These are phyloP conservation scores for Hymenoscyphus repandus DNA, from an alignment of 2,329 filamentous ascomycete species.

Conservation along the genomic window DNA sequence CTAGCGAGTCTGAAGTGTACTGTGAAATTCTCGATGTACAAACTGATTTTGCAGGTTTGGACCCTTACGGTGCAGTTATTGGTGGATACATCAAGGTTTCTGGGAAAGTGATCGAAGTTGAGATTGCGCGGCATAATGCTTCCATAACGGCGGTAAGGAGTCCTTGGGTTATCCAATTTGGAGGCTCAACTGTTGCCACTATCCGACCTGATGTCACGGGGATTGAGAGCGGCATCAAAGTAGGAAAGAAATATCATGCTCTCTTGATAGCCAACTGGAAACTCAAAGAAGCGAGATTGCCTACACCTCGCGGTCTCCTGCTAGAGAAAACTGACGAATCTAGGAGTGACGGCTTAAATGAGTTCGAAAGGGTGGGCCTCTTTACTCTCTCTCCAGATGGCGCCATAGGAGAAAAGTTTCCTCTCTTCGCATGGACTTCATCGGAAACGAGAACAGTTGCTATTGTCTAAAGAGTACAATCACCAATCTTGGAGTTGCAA, in stretches of 20 bases:
- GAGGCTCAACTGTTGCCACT: background rate
- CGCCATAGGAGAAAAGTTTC: background rate
- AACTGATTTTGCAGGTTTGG: constrained; percentile 5
- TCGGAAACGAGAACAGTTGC: background rate
- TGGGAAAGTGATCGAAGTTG: background rate
- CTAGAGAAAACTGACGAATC: background rate
- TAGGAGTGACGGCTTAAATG: background rate
- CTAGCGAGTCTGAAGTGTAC: constrained; percentile 3
- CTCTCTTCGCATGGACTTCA: background rate
- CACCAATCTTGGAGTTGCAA: no score
- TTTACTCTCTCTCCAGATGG: background rate
- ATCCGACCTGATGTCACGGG: background rate
- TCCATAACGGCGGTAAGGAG: background rate
- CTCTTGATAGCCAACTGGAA: constrained; percentile 2
- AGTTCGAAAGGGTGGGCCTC: constrained; percentile 4
- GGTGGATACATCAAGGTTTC: constrained; percentile 10
- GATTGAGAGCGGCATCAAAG: background rate
- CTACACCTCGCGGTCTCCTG: constrained; percentile 2
- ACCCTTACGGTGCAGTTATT: constrained; percentile 14
- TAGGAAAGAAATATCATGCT: background rate
- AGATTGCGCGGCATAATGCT: background rate
- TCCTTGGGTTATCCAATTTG: background rate
- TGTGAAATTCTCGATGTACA: constrained; percentile 10
- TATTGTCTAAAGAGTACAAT: background rate
- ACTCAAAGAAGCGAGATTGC: background rate